Base-by-base conservation (phyloP, 495 filamentous ascomycete genomes). In the Pseudomonodictys pantanalensis region DNA sequence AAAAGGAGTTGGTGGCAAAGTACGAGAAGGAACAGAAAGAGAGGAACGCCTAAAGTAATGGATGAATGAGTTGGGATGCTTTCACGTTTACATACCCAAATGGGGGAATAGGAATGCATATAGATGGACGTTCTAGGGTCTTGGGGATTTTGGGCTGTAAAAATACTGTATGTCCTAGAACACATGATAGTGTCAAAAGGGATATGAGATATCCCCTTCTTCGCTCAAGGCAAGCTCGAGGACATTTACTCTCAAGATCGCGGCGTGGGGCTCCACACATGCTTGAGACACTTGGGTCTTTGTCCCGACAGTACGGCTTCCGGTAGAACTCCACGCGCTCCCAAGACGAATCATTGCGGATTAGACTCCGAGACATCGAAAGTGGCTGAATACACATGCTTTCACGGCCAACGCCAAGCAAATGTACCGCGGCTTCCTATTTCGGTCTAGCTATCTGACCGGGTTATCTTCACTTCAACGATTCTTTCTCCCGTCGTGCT, bases 1-100 rank as follows among this genome's bases (percentile, higher is more conserved):
- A 99, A 76, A 96, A 88, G 75, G 95, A 97, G 73, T 78, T 99
- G 47, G 77, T 97, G 30, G 83, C 85, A 54, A 91, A 92, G 77
- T 82, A 96, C 76, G 76, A 92, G 72, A 95, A 96, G 81, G 86
- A 86, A 70, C 82, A 88, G 69, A 86, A 85, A 58, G 87, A 85
- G 58, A 85, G 86, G 72, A 81, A 85, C 35, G 45, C 35, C 24
- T 65, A 60, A 22, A 56, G 52, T 44, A 24, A 20, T 44, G 39
- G 35, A 17, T 15, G 30, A 12, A 17, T 17, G 11, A 12, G 25
- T 38, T 29, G 20, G 10, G 17, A 28, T 15, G 32, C 3, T 29
- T 55, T 55, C 25, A 24, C 30, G 35, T 44, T 1, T 12, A 29
- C 32, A 2, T 9, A 23, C 41, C 39, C 38, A 22, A 2, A 35